These are phyloP conservation scores for Cryoendolithus antarcticus DNA, from an alignment of 2,329 filamentous ascomycete species.

Conservation along the genomic window DNA sequence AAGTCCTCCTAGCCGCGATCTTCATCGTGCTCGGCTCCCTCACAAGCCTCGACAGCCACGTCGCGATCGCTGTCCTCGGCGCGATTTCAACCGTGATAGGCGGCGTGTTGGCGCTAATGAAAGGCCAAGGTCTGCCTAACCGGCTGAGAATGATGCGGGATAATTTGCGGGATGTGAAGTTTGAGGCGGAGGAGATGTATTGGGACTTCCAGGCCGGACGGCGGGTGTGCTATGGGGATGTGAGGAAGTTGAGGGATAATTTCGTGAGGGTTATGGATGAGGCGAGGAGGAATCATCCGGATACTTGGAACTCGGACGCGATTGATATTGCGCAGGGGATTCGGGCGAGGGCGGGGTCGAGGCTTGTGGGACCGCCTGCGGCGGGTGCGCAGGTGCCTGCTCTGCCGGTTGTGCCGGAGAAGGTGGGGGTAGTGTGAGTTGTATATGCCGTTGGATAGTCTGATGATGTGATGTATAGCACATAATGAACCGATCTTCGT, in stretches of 20 bases:
- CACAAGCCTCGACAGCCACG: slow-evolving; percentile 15
- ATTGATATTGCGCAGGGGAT: slow-evolving; percentile 1
- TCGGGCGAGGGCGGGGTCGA: too few relatives aligned
- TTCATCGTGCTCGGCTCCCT: slow-evolving; percentile 25
- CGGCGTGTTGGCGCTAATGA: slow-evolving; percentile 22
- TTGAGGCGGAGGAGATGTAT: slow-evolving; percentile 25
- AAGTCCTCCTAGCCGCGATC: slow-evolving; percentile 23
- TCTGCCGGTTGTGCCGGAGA: too few relatives aligned
- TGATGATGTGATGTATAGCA: too few relatives aligned
- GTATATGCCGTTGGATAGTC: too few relatives aligned
- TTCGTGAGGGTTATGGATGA: slow-evolving; percentile 22
- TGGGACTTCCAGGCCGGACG: slow-evolving; percentile 22
- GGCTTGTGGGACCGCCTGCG: too few relatives aligned
- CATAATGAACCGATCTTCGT: too few relatives aligned
- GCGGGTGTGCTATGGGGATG: slow-evolving; percentile 20
- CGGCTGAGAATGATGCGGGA: slow-evolving; percentile 22
- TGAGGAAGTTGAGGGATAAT: slow-evolving; percentile 23
- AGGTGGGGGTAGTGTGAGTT: too few relatives aligned
- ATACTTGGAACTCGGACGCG: slow-evolving; percentile 18
- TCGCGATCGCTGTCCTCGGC: slow-evolving; percentile 20
- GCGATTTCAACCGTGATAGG: slow-evolving; percentile 23
- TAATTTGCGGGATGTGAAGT: slow-evolving; percentile 20
- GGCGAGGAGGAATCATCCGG: slow-evolving; percentile 24
- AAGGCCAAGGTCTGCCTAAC: slow-evolving; percentile 25
- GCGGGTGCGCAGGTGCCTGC: too few relatives aligned